Percentiles rank a stretch among this genome's conserved stretches.
Conservation (phyloP, 306 rosid species). For the Rosa chinensis region DNA sequence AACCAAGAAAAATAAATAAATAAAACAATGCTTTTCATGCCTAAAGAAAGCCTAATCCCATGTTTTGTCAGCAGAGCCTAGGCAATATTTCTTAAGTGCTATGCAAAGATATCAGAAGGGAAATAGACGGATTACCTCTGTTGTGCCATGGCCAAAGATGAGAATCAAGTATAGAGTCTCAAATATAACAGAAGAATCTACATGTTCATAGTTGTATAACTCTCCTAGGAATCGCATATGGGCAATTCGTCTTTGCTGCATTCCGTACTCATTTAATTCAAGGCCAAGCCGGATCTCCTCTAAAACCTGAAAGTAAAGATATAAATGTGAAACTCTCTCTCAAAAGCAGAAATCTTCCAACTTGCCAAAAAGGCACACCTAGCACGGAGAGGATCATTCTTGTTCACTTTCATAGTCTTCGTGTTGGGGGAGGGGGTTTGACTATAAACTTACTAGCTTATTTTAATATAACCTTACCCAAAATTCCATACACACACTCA, state of each 20-base stretch:
- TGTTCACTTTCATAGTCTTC: neutral
- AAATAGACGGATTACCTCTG: conserved; percentile 55
- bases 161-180: conserved; percentile 88
- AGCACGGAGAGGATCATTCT: neutral
- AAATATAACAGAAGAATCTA: conserved; percentile 93
- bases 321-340: conserved; percentile 13
- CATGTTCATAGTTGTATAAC: conserved; percentile 95
- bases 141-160: conserved; percentile 78
- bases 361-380: neutral
- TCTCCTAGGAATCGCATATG: conserved; percentile 97
- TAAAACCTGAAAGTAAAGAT: conserved; percentile 62
- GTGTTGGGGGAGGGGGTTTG: neutral
- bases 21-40: conserved; percentile 2
- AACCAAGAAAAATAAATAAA: conserved; percentile 3
- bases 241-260: conserved; percentile 95
- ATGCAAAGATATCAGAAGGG: neutral
- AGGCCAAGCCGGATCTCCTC: conserved; percentile 98
- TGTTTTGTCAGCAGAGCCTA: neutral
- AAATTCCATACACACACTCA: neutral
- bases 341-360: neutral
- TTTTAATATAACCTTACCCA: neutral
- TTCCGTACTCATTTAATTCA: conserved; percentile 89
- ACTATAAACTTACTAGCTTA: neutral
- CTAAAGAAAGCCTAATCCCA: neutral
- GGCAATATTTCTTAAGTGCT: neutral